These are phyloP conservation scores for Phascolomyces articulosus DNA, from an alignment of 371 early-diverging fungal genomes.

Conservation along the genomic window DNA sequence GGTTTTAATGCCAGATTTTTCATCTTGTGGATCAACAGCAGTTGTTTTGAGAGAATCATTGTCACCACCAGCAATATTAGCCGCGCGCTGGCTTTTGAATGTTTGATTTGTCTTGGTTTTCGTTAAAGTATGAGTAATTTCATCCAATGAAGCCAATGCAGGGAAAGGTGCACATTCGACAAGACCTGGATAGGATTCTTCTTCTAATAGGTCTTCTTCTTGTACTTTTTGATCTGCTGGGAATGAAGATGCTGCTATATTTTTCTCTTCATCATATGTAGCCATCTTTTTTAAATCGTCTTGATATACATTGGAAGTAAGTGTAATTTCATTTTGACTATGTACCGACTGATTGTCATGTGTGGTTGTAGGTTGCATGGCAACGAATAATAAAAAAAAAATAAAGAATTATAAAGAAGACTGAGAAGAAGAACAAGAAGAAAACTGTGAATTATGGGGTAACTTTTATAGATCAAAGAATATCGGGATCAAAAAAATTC, in stretches of 20 bases:
- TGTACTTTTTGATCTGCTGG: not conserved
- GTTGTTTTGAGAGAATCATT: slow-evolving; percentile 2
- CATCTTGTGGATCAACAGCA: not conserved
- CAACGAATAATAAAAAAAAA: not conserved
- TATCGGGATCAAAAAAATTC: slow-evolving; percentile 3
- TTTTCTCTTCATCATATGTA: slow-evolving; percentile 7
- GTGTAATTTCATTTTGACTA: slow-evolving; percentile 9
- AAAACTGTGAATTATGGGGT: not conserved
- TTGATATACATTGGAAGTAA: slow-evolving; percentile 5
- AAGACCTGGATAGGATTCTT: slow-evolving; percentile 27
- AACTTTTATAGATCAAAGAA: not conserved
- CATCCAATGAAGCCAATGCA: slow-evolving; percentile 31
- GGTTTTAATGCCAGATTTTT: not conserved
- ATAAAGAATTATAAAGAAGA: not conserved
- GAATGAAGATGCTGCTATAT: not conserved
- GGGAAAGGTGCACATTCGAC: slow-evolving; percentile 45
- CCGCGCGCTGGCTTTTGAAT: not conserved
- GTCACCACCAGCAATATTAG: no score
- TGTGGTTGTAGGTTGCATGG: not conserved
- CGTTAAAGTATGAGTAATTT: slow-evolving; percentile 39
- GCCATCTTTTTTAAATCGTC: slow-evolving; percentile 6
- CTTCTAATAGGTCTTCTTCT: no score
- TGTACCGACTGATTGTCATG: not conserved
- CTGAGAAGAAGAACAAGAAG: not conserved
- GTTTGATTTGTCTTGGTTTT: slow-evolving; percentile 18